These are phyloP conservation scores for Sugiyamaella qingdaonensis DNA, from an alignment of 805 yeast species.

Conservation along the genomic window DNA sequence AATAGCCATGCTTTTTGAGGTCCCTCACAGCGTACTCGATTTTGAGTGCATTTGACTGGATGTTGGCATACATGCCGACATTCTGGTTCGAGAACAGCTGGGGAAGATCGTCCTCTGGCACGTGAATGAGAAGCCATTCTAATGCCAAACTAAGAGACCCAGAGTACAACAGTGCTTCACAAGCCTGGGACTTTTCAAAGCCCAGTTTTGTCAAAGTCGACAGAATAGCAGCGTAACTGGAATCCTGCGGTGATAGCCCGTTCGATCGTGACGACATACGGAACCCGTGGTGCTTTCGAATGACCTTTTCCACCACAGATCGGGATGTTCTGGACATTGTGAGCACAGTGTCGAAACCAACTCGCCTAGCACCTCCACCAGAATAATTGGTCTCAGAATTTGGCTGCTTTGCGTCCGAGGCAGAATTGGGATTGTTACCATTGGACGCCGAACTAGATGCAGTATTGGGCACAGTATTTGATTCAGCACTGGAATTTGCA, in stretches of 20 bases:
- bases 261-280: slow-evolving; percentile 33
- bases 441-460: too few species aligned
- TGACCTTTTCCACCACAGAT: slow-evolving; percentile 54
- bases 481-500: neutral
- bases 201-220: slow-evolving; percentile 47
- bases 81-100: slow-evolving; percentile 31
- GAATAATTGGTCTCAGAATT: neutral
- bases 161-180: slow-evolving; percentile 63
- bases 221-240: slow-evolving; percentile 12
- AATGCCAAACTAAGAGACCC: slow-evolving; percentile 47
- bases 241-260: neutral
- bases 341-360: slow-evolving; percentile 39
- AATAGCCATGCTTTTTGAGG: slow-evolving; percentile 64
- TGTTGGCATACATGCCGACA: slow-evolving; percentile 31
- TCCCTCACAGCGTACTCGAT: slow-evolving; percentile 56
- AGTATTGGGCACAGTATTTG: neutral
- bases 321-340: slow-evolving; percentile 65
- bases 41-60: slow-evolving; percentile 47
- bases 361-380: slow-evolving; percentile 11
- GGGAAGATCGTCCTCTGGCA: slow-evolving; percentile 95
- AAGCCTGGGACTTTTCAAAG: slow-evolving; percentile 63
- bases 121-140: slow-evolving; percentile 78
- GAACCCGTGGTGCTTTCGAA: slow-evolving; percentile 40
- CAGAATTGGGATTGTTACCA: too few species aligned
- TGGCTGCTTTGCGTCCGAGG: too few species aligned